Conservation (phyloP, 2,329 filamentous ascomycete genomes). For the Penicillium sp. region DNA sequence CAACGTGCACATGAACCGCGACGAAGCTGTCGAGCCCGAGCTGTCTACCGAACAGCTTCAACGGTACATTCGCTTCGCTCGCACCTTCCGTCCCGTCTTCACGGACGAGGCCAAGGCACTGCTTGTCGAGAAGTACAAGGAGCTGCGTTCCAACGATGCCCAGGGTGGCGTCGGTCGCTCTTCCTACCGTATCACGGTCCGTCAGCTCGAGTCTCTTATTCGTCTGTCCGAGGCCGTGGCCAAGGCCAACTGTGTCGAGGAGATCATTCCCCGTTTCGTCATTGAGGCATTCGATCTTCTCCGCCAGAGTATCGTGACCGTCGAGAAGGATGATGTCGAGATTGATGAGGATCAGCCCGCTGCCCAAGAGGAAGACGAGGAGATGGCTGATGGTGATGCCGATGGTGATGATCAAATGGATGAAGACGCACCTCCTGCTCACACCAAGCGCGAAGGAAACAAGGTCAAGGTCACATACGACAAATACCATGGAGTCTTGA, state of each 20-base stretch:
- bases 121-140: conserved; percentile 92
- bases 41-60: conserved; percentile 96
- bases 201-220: conserved; percentile 94
- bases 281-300: conserved; percentile 89
- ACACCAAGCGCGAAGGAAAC: conserved; percentile 45
- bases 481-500: conserved; percentile 89
- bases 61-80: conserved; percentile 93
- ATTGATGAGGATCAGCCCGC: conserved; percentile 75
- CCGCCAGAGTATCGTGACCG: conserved; percentile 91
- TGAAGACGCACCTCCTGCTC: conserved; percentile 45
- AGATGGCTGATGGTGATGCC: conserved; percentile 50
- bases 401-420: conserved; percentile 58
- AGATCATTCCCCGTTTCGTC: conserved; percentile 82
- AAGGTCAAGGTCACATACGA: conserved; percentile 94
- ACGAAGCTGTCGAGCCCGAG: conserved; percentile 87
- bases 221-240: conserved; percentile 96
- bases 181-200: conserved; percentile 95
- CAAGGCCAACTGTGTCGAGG: conserved; percentile 93
- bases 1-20: conserved; percentile 85
- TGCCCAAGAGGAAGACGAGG: conserved; percentile 49
- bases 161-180: conserved; percentile 93
- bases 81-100: conserved; percentile 92
- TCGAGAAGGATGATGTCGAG: conserved; percentile 96
- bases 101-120: conserved; percentile 81
- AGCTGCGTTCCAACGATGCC: conserved; percentile 87